Evolutionary conservation across 805 yeast genomes (phyloP).

Genomic region (Candida yuanshanica): DNA sequence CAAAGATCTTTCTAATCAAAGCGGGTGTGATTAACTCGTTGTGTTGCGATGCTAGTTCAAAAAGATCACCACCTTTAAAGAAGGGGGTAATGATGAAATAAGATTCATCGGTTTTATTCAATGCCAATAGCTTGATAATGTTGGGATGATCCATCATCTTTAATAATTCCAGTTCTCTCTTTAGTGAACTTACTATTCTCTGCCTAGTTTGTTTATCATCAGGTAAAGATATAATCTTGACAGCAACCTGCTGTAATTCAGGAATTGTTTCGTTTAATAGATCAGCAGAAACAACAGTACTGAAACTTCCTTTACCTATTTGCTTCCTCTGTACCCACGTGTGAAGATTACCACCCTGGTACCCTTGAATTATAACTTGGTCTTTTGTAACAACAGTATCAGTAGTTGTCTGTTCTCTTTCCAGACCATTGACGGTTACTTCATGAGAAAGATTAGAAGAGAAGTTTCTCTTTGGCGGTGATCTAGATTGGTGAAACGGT

Average conservation of each 20-base stretch:
- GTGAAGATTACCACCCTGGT: conserved; percentile 11
- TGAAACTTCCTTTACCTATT: conserved; percentile 66
- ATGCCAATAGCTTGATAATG: conserved; percentile 55
- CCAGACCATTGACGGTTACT: not conserved
- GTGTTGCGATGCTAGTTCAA: conserved; percentile 48
- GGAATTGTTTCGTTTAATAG: conserved; percentile 16
- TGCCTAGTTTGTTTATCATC: conserved; percentile 36
- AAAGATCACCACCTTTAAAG: conserved; percentile 82
- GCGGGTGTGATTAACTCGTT: conserved; percentile 39
- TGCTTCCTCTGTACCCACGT: conserved; percentile 32
- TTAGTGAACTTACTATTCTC: conserved; percentile 54
- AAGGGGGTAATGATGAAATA: conserved; percentile 61
- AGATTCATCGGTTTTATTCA: conserved; percentile 24
- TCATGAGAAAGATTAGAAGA: conserved; percentile 10
- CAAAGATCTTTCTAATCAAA: conserved; percentile 55
- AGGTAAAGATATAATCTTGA: conserved; percentile 54
- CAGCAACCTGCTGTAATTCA: conserved; percentile 44
- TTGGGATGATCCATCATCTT: conserved; percentile 58
- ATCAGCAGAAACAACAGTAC: conserved; percentile 51
- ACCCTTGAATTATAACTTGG: conserved; percentile 10
- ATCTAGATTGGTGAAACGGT: not conserved
- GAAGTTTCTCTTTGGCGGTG: conserved; percentile 16
- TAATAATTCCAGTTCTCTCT: conserved; percentile 72
- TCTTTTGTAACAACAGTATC: not conserved
- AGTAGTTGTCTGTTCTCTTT: conserved; percentile 1